phyloP scores from a whole-genome alignment of 2,329 filamentous ascomycete genomes.

The Shiraia sp. region DNA sequence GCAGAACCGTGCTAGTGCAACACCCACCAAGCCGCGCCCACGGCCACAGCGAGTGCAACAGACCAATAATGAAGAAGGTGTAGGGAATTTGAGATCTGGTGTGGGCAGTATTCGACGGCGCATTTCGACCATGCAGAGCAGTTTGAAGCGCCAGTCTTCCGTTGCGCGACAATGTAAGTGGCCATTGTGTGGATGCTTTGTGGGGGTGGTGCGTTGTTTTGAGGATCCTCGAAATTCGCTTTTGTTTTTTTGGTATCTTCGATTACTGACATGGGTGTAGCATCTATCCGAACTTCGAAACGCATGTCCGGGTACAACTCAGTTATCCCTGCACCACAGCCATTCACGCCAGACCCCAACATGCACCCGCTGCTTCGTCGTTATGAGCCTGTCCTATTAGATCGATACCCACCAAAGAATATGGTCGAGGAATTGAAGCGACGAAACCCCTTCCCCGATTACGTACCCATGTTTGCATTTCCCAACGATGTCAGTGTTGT shows the following conservation, averaged over 20 bases:
- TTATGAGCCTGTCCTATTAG: constrained; percentile 94
- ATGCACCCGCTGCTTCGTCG: constrained; percentile 95
- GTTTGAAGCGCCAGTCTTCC: constrained; percentile 82
- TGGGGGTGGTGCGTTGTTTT: constrained; percentile 3
- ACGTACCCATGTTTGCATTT: constrained; percentile 99
- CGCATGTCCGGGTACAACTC: constrained; percentile 97
- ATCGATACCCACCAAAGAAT: constrained; percentile 85
- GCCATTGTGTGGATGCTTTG: not conserved
- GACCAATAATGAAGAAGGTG: constrained; percentile 58
- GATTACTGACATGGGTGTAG: constrained; percentile 40
- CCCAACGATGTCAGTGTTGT: constrained; percentile 98
- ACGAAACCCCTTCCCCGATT: constrained; percentile 89
- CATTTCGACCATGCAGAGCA: constrained; percentile 91
- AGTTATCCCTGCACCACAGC: constrained; percentile 91
- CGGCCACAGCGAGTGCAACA: constrained; percentile 74
- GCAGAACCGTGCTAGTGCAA: constrained; percentile 49
- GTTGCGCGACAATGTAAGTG: constrained; percentile 73
- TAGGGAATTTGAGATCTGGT: constrained; percentile 58
- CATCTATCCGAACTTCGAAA: constrained; percentile 78
- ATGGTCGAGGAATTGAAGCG: constrained; percentile 78
- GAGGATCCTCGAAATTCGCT: too few species aligned
- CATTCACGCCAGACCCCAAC: constrained; percentile 82
- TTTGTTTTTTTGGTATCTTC: constrained; percentile 17
- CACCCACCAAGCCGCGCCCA: constrained; percentile 70
- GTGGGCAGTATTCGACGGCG: constrained; percentile 89